Evolutionary conservation across 495 filamentous ascomycete genomes (phyloP).

Genomic region (Lasiosphaeriaceae sp.): DNA sequence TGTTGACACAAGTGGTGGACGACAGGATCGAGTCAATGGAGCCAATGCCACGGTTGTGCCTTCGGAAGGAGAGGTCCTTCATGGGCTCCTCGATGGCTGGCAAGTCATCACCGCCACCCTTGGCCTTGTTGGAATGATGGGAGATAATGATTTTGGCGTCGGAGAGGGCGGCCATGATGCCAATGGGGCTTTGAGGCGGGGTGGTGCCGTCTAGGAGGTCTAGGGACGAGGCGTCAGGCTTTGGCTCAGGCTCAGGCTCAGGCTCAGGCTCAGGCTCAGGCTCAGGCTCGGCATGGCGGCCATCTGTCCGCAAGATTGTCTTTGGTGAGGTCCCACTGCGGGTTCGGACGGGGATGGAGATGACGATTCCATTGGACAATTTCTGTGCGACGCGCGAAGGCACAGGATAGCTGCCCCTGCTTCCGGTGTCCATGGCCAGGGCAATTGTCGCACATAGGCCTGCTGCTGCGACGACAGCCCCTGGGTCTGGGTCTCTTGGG

Average conservation of each 20-base stretch:
- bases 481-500: no score
- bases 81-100: background rate
- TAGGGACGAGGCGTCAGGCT: no score
- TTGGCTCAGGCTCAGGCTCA: no score
- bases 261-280: no score
- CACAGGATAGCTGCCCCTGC: slow-evolving; percentile 24
- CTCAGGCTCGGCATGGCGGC: no score
- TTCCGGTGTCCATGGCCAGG: slow-evolving; percentile 21
- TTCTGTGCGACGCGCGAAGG: slow-evolving; percentile 29
- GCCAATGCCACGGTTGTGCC: slow-evolving; percentile 24
- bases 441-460: background rate
- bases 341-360: slow-evolving; percentile 21
- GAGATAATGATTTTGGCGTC: slow-evolving; percentile 7
- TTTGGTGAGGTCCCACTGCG: slow-evolving; percentile 8
- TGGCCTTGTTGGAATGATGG: no score
- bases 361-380: slow-evolving; percentile 18
- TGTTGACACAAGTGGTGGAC: slow-evolving; percentile 32
- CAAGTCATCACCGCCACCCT: no score
- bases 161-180: slow-evolving; percentile 5
- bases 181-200: slow-evolving; percentile 4
- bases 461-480: background rate
- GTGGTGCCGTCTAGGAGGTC: background rate
- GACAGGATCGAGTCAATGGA: slow-evolving; percentile 31
- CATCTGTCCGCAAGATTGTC: slow-evolving; percentile 5
- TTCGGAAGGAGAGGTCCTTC: slow-evolving; percentile 16